Evolutionary conservation across 2,329 filamentous ascomycete genomes (phyloP), one percentile per base, ranked within the genome.

Genomic region (Dendryphion nanum): DNA sequence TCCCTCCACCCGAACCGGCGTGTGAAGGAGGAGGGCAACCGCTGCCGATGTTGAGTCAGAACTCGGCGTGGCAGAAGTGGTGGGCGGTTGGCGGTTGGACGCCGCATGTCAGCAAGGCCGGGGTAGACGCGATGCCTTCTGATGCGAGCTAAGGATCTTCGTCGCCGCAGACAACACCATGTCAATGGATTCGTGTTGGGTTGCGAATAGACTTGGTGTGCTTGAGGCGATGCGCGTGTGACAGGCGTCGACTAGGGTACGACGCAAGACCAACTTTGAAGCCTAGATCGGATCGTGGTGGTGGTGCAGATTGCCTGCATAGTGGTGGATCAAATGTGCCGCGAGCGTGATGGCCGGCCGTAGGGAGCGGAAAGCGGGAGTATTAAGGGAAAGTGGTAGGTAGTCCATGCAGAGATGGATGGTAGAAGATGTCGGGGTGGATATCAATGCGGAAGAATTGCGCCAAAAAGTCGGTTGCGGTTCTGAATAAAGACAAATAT

Each of bases 1-100:
- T 57, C 54, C 57, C 40, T 59, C 46, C 55, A 64, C 61, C 54
- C 60, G 60, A 54, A 47, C 61, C 60, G 54, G 61, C 61, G 59
- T 38, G 59, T 63, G 60, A 59, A 21, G 35, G 49, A 53, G 47
- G 46, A 35, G 41, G 44, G 41, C 12, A 35, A 48, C 49, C 44
- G 46, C 53, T 46, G 47, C 41, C 44, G 41, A 46, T 23, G 37
- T 48, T 56, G 53, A 58, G 50, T 58, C 50, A 57, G 48, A 51
- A 36, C 18, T 20, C 31, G 31, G 34, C 41, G 44, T 46, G 39
- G 39, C 32, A 49, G 45, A 36, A 48, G 45, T 47, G 45, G 50
- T 38, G 38, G 33, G 41, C 23, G 32, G 32, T 28, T 30, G 36
- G 43, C 36, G 41, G 38, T 48, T 45, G 44, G 47, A 30, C 26